Percentiles rank a stretch among this genome's conserved stretches.
Conservation (phyloP, 805 yeast species). For the Metschnikowia corniflorae region DNA sequence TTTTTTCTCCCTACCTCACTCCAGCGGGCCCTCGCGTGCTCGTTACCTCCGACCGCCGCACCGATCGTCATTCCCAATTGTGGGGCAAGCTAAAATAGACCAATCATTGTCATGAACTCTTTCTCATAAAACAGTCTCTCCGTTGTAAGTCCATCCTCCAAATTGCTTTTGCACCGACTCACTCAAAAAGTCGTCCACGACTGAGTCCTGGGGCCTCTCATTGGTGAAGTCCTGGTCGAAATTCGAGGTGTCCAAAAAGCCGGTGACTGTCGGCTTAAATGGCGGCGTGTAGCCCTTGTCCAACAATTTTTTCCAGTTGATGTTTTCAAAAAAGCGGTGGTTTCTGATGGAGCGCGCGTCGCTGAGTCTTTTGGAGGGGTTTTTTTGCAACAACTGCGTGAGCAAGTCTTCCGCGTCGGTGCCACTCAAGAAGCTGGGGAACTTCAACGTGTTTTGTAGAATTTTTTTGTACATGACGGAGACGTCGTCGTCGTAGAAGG, state of each 20-base stretch:
- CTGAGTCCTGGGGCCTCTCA: constrained; percentile 92
- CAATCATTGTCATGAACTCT: not conserved
- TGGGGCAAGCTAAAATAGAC: too few relatives aligned
- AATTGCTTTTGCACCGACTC: constrained; percentile 96
- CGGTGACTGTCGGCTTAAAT: constrained; percentile 85
- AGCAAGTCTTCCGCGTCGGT: constrained; percentile 80
- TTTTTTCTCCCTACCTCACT: not conserved
- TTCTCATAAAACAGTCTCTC: constrained; percentile 40
- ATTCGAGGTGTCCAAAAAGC: constrained; percentile 85
- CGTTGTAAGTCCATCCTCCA: constrained; percentile 98
- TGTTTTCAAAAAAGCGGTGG: constrained; percentile 82
- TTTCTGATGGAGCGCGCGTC: constrained; percentile 82
- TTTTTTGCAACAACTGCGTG: constrained; percentile 72
- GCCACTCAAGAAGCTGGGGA: constrained; percentile 80
- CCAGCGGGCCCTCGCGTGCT: not conserved
- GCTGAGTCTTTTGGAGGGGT: constrained; percentile 73
- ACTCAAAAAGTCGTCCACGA: constrained; percentile 85
- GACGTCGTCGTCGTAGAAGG: constrained; percentile 92
- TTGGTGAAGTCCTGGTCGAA: constrained; percentile 89
- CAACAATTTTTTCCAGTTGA: constrained; percentile 82
- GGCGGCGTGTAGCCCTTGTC: constrained; percentile 93
- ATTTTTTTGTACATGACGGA: constrained; percentile 93
- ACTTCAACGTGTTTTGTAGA: constrained; percentile 79
- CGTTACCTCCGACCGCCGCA: constrained; percentile 7
- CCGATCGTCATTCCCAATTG: too few relatives aligned